A percentile compares a stretch with the other conserved stretches of the same genome.
Conservation (phyloP, 208 protist species). For the Spongospora subterranea region DNA sequence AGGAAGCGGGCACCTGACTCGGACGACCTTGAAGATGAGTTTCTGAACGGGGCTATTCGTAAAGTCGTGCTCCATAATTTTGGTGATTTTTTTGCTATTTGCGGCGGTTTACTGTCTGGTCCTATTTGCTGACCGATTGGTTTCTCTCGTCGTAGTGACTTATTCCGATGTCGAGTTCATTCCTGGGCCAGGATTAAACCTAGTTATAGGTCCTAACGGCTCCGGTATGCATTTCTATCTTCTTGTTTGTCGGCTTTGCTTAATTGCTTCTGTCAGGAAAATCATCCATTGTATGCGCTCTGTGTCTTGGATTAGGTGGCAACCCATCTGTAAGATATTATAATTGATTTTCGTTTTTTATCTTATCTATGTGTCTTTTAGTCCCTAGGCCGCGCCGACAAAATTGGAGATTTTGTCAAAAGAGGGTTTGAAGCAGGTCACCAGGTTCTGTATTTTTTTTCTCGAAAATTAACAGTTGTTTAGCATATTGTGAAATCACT, state of each 20-base stretch:
- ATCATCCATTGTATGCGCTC: constrained; percentile 77
- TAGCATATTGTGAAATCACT: constrained; percentile 75
- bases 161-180: constrained; percentile 75
- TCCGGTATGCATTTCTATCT: constrained; percentile 44
- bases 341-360: neutral
- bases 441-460: too few species aligned
- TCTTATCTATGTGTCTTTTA: constrained; percentile 56
- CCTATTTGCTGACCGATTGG: neutral
- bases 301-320: constrained; percentile 79
- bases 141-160: constrained; percentile 67
- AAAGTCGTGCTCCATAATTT: constrained; percentile 38
- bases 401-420: constrained; percentile 73
- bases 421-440: constrained; percentile 65
- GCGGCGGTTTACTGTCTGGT: neutral
- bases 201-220: constrained; percentile 82
- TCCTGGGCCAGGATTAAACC: constrained; percentile 78
- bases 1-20: too few species aligned
- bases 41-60: constrained; percentile 32
- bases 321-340: constrained; percentile 61
- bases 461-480: neutral
- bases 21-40: too few species aligned
- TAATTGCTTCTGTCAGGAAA: constrained; percentile 77
- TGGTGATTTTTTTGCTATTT: neutral
- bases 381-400: constrained; percentile 71
- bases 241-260: neutral